A percentile compares a stretch with the other conserved stretches of the same genome.
phyloP scores from a whole-genome alignment of 345 rosid species.

The Hypericum perforatum region DNA sequence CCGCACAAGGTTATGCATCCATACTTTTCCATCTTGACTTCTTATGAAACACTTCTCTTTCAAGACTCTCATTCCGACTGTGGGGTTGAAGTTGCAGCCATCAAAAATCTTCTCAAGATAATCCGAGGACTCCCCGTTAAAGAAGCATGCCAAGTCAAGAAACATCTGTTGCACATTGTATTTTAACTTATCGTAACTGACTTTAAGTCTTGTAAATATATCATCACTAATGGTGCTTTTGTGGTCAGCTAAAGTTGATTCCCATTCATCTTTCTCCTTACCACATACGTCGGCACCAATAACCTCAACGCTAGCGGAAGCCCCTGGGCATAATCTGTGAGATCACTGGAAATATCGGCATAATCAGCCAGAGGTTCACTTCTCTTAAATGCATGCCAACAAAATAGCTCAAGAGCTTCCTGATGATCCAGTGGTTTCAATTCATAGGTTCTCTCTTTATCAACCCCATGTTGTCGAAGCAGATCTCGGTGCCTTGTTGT shows the following conservation, averaged over 20 bases:
- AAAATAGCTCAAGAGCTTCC: background rate
- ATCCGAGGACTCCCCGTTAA: background rate
- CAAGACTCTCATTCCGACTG: slow-evolving; percentile 2
- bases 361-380: background rate
- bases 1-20: no score
- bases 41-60: no score
- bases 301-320: slow-evolving; percentile 2
- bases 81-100: slow-evolving; percentile 1
- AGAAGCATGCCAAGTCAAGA: slow-evolving; percentile 4
- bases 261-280: background rate
- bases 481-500: slow-evolving; percentile 1
- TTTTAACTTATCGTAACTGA: slow-evolving; percentile 2
- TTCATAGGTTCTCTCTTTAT: background rate
- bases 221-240: background rate
- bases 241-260: background rate
- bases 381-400: slow-evolving; percentile 3
- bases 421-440: background rate
- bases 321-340: background rate
- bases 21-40: no score
- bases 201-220: background rate
- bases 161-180: background rate
- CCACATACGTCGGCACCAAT: background rate
- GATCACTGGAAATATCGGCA: background rate
- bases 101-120: background rate
- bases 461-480: background rate